Evolutionary conservation across 2,329 filamentous ascomycete species (phyloP), one percentile per base, ranked within the genome.

Genomic region (Alternaria sp.): DNA sequence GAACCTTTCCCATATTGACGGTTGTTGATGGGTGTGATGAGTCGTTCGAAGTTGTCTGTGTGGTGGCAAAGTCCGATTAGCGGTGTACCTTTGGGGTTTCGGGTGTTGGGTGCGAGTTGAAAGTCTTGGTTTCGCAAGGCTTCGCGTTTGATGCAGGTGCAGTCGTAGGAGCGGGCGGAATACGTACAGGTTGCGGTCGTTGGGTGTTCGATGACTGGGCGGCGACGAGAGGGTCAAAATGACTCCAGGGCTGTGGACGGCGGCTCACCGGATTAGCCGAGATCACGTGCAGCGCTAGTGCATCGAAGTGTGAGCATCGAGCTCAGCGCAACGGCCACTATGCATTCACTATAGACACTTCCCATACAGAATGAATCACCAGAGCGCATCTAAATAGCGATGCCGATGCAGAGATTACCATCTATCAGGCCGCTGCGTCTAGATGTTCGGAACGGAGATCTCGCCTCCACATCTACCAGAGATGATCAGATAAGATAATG

Each of bases 1-100:
- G 92, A 85, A 95, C 92, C 87, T 95, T 95, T 87, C 92, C 92
- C 92, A 95, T 94, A 84, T 83, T 91, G 85, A 86, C 82, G 83
- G 80, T 78, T 82, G 74, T 69, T 68, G 70, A 70, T 67, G 72
- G 65, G 64, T 65, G 67, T 72, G 67, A 66, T 68, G 71, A 65
- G 67, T 64, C 58, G 61, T 63, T 62, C 62, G 65, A 62, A 55
- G 68, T 67, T 73, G 61, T 70, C 65, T 70, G 66, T 70, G 73
- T 79, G 77, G 78, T 77, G 71, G 60, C 60, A 78, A 76, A 68
- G 59, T 63, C 62, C 59, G 52, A 68, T 78, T 64, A 75, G 73
- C 73, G 66, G 49, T 66, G 44, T 68, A 58, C 44, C 56, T 51
- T 23, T 32, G 49, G 28, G 44, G 40, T 43, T 54, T 45, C 50